These are phyloP conservation scores for Cucurbita ficifolia DNA, from an alignment of 306 rosid genomes.

Conservation along the genomic window DNA sequence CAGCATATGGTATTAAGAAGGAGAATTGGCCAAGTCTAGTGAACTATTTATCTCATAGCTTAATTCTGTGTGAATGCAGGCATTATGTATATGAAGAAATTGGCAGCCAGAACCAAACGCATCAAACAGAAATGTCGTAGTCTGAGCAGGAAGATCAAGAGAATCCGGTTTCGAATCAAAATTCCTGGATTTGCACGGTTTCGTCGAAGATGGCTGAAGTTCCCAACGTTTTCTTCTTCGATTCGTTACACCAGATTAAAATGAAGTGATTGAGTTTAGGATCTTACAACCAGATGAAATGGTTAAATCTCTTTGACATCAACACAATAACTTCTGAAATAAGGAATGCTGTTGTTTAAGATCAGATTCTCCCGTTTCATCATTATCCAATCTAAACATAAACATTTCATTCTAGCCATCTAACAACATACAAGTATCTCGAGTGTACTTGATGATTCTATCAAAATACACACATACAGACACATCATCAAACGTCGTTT, in stretches of 20 bases:
- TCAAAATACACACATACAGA: not conserved
- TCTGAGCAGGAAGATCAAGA: slow-evolving; percentile 46
- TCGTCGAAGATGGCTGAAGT: slow-evolving; percentile 54
- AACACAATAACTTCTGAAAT: not conserved
- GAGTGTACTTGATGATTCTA: no score
- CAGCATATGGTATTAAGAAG: not conserved
- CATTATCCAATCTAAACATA: no score
- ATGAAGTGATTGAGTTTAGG: slow-evolving; percentile 10
- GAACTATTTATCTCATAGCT: slow-evolving; percentile 5
- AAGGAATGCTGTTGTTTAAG: not conserved
- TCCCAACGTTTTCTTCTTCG: slow-evolving; percentile 54
- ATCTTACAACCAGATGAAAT: not conserved
- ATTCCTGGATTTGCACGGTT: slow-evolving; percentile 60
- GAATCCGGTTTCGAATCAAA: slow-evolving; percentile 35
- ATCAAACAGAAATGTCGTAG: slow-evolving; percentile 38
- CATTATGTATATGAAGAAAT: slow-evolving; percentile 21
- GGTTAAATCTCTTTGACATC: not conserved
- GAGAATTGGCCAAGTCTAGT: not conserved
- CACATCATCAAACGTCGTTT: not conserved
- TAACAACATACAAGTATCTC: no score
- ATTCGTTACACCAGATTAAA: slow-evolving; percentile 36
- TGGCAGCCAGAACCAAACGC: slow-evolving; percentile 26
- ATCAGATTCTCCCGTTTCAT: no score
- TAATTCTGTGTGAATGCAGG: slow-evolving; percentile 27
- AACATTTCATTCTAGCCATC: no score